Evolutionary conservation across 1,139 yeast genomes (phyloP), one percentile per base, ranked within the genome.

Genomic region (Arxiozyma telluris): DNA sequence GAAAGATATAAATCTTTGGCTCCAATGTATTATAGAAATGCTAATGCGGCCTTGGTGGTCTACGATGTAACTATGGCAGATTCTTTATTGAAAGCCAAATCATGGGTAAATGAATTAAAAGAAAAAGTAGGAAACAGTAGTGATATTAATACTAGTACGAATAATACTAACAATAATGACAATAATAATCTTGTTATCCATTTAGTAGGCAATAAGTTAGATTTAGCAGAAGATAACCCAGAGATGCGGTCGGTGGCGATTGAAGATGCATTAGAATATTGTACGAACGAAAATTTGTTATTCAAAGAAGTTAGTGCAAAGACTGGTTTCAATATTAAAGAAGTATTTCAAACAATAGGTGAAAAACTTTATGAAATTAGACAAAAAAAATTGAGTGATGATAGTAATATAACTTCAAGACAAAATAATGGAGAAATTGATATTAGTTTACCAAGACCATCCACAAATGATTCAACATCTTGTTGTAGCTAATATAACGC

Each of bases 221-320:
- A 93, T 75, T 72, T 91, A 60, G 73, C 70, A 12, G 58, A 57
- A 7, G 78, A 72, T 1, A 60, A 60, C 27, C 75, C 73, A 27
- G 69, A 64, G 43, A 69, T 75, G 70, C 75, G 94, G 69, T 76
- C 77, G 53, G 81, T 84, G n/a, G 72, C 73, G n/a, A 70, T 70
- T 12, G 77, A 73, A 12, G 76, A 76, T 17, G 90, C 88, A 0
- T 71, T 73, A 58, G 73, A 77, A 2, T 82, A 82, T 63, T 87
- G 90, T 1, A 70, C 71, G 49, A 96, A 89, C 64, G 86, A 89
- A 58, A 86, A 86, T 1, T 76, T 94, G 52, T 70, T 91, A 50
- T 91, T 88, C 69, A 86, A 84, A 63, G 98, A 94, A 71, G 94
- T 96, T 1, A 87, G 96, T 68, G 99, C 99, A 9, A 93, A 91